Evolutionary conservation across 2,329 filamentous ascomycete genomes (phyloP).

Genomic region (Fusarium proliferatum): DNA sequence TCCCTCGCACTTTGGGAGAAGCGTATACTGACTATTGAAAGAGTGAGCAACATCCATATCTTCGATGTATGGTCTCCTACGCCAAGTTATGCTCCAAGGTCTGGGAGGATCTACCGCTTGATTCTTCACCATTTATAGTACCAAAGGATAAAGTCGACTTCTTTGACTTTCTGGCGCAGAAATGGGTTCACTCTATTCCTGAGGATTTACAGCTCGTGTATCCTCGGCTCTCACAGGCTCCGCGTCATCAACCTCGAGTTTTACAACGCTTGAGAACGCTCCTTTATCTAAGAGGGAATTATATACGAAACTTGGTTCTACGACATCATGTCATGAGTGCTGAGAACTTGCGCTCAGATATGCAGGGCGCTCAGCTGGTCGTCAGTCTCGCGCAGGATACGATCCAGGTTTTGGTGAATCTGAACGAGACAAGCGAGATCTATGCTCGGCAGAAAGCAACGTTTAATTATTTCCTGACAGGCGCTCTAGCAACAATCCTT

Average conservation of each 20-base stretch:
- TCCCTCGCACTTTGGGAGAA: fast-evolving
- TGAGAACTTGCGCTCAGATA: not conserved
- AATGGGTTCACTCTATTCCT: conserved; percentile 12
- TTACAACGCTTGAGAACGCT: conserved; percentile 2
- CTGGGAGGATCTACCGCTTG: conserved; percentile 8
- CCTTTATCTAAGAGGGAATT: not conserved
- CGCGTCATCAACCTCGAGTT: not conserved
- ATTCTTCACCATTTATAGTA: not conserved
- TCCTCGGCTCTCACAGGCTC: conserved; percentile 12
- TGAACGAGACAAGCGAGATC: conserved; percentile 14
- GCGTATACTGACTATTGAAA: fast-evolving
- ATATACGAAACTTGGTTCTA: not conserved
- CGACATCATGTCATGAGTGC: conserved; percentile 4
- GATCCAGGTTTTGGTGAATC: not conserved
- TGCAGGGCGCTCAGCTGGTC: conserved; percentile 1
- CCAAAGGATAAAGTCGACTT: conserved; percentile 16
- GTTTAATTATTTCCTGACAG: not conserved
- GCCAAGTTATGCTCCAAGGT: conserved; percentile 4
- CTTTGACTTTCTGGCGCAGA: conserved; percentile 10
- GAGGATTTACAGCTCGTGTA: conserved; percentile 6
- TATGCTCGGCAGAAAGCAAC: conserved; percentile 9
- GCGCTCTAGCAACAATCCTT: not conserved
- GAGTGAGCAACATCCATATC: not conserved
- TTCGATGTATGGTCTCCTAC: conserved; percentile 4
- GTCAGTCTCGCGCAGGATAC: conserved; percentile 11